Evolutionary conservation across 2,329 filamentous ascomycete genomes (phyloP).

Genomic region (Sarocladium oryzae): DNA sequence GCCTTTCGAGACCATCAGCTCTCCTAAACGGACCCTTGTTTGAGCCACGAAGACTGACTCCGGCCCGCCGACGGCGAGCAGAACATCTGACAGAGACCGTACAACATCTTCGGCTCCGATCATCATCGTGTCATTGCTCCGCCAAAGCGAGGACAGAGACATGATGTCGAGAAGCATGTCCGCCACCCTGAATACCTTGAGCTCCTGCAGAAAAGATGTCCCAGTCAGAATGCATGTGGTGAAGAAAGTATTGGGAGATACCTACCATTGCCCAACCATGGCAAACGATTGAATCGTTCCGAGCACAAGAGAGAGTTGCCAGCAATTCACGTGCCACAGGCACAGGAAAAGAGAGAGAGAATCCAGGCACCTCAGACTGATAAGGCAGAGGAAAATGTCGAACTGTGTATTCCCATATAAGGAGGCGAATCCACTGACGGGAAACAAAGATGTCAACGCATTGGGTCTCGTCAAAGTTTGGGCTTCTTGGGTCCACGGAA

Average conservation of each 20-base stretch:
- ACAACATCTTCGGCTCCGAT: slow-evolving; percentile 18
- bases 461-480: slow-evolving; percentile 18
- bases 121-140: slow-evolving; percentile 17
- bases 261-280: slow-evolving; percentile 22
- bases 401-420: slow-evolving; percentile 22
- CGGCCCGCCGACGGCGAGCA: slow-evolving; percentile 18
- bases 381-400: slow-evolving; percentile 21
- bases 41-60: slow-evolving; percentile 14
- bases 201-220: slow-evolving; percentile 14
- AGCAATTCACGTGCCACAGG: slow-evolving; percentile 21
- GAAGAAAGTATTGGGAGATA: background rate
- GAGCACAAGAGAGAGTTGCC: slow-evolving; percentile 2
- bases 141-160: slow-evolving; percentile 14
- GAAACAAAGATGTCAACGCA: slow-evolving; percentile 21
- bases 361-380: slow-evolving; percentile 17
- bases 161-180: slow-evolving; percentile 19
- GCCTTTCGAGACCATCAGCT: background rate
- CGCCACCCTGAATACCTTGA: slow-evolving; percentile 20
- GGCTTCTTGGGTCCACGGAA: slow-evolving; percentile 13
- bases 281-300: slow-evolving; percentile 14
- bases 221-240: background rate
- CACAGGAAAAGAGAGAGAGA: slow-evolving; percentile 20
- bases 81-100: slow-evolving; percentile 15
- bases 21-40: background rate
- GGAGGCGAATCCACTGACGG: slow-evolving; percentile 21